Evolutionary conservation across 176 grass and related monocot species (phyloP).

Genomic region (Carex myosuroides): DNA sequence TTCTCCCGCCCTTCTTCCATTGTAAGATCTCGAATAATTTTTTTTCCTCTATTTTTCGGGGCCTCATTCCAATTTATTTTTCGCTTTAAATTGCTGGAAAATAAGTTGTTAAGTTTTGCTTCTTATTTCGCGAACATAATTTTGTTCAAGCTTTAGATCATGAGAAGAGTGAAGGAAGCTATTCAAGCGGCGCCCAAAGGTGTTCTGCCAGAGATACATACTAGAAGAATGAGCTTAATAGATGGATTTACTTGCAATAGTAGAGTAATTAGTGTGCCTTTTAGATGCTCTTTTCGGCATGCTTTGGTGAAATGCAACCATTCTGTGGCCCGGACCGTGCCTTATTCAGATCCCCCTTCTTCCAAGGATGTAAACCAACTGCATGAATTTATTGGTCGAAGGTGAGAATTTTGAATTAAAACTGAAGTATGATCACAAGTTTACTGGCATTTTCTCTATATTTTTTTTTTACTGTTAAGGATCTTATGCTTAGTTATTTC

Average conservation of each 20-base stretch:
- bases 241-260: slow-evolving; percentile 17
- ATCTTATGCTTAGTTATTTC: slow-evolving; percentile 19
- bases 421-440: background rate
- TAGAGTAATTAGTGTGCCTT: slow-evolving; percentile 13
- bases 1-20: slow-evolving; percentile 29
- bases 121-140: background rate
- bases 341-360: slow-evolving; percentile 67
- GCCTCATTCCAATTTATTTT: background rate
- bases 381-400: slow-evolving; percentile 60
- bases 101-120: background rate
- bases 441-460: background rate
- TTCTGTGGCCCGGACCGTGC: slow-evolving; percentile 52
- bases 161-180: slow-evolving; percentile 51
- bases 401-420: slow-evolving; percentile 31
- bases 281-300: slow-evolving; percentile 31
- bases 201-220: slow-evolving; percentile 24
- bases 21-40: slow-evolving; percentile 26
- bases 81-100: background rate
- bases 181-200: slow-evolving; percentile 34
- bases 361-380: slow-evolving; percentile 66
- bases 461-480: background rate
- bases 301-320: slow-evolving; percentile 36
- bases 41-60: background rate
- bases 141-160: slow-evolving; percentile 33
- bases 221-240: slow-evolving; percentile 19